Evolutionary conservation across 1,284 basidiomycete genomes (phyloP), one percentile per base, ranked within the genome.

Genomic region (Rhodotorula sp.): DNA sequence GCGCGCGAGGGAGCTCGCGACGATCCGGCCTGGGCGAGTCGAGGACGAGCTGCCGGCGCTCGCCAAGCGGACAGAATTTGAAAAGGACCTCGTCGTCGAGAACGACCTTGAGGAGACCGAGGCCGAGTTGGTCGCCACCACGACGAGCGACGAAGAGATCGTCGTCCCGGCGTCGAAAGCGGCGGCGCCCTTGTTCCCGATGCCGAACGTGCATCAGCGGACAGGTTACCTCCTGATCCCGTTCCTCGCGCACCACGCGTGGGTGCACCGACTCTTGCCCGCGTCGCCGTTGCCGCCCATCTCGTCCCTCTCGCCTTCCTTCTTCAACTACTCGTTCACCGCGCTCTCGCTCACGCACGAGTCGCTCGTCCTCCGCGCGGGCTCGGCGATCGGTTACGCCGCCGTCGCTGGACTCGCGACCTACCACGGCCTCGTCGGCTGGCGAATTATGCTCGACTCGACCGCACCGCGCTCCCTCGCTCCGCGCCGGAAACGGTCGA

Each of bases 191-290:
- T 30, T 64, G 26, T 53, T 67, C 15, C 48, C 51, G 3, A 10
- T 54, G 1, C 57, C 71, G 30, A 75, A 72, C 20, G n/a, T 64
- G 0, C 74, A 76, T 59, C 69, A 74, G 17, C 22, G 33, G 4
- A 70, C 74, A 6, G 77, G 77, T n/a, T 78, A 75, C 68, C 51
- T 67, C n/a, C 66, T 78, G 42, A 15, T 78, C 26, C 76, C 76
- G 4, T 56, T 77, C 30, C 57, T 74, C 53, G 24, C 60, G 7
- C 67, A 68, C 44, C 77, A 78, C 64, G 54, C 60, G 37, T 73
- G 66, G 55, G 48, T 75, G 4, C 77, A 78, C 66, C 77, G 77
- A 4, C 63, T 76, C 37, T 61, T 77, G 20, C 77, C 77, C 24
- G 54, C 67, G 10, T 66, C 64, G 7, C 63, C 67, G n/a, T 49